Evolutionary conservation across 768 basidiomycete genomes (phyloP).

Genomic region (Naganishia kalamii): DNA sequence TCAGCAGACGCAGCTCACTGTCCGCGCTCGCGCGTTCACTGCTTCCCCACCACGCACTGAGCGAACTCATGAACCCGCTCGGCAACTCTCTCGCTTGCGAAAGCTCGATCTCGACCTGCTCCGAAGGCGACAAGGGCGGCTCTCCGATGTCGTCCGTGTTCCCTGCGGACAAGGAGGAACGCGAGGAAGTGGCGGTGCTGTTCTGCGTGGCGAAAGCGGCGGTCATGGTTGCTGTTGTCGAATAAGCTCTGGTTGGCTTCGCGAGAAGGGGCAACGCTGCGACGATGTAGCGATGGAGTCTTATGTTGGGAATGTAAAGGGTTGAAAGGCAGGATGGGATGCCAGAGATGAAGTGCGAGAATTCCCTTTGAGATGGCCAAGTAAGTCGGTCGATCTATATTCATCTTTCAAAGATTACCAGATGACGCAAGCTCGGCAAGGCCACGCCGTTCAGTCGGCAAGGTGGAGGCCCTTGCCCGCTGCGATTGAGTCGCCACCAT

Average conservation of each 20-base stretch:
- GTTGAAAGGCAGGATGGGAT: too few relatives aligned
- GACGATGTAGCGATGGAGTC: not conserved
- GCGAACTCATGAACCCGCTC: constrained; percentile 1
- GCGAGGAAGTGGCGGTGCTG: constrained; percentile 7
- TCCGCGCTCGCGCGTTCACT: constrained; percentile 13
- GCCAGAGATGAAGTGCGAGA: too few relatives aligned
- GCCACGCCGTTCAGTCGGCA: too few relatives aligned
- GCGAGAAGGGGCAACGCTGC: constrained; percentile 4
- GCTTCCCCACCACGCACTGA: constrained; percentile 21
- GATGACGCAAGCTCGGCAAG: too few relatives aligned
- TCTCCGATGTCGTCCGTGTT: constrained; percentile 6
- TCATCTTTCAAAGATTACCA: too few relatives aligned
- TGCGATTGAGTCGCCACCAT: too few relatives aligned
- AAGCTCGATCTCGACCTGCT: constrained; percentile 17
- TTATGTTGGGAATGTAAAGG: not conserved
- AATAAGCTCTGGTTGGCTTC: constrained; percentile 5
- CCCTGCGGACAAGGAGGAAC: not conserved
- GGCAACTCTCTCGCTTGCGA: constrained; percentile 17
- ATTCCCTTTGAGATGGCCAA: too few relatives aligned
- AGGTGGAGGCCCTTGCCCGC: too few relatives aligned
- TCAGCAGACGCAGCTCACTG: constrained; percentile 10
- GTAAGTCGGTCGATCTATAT: too few relatives aligned
- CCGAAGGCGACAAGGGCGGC: constrained; percentile 12
- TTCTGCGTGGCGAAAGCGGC: not conserved
- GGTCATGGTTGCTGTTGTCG: constrained; percentile 8